Percentiles rank a stretch among this genome's conserved stretches.
Conservation (phyloP, 2,329 filamentous ascomycete genomes). For the Clarireedia monteithiana region DNA sequence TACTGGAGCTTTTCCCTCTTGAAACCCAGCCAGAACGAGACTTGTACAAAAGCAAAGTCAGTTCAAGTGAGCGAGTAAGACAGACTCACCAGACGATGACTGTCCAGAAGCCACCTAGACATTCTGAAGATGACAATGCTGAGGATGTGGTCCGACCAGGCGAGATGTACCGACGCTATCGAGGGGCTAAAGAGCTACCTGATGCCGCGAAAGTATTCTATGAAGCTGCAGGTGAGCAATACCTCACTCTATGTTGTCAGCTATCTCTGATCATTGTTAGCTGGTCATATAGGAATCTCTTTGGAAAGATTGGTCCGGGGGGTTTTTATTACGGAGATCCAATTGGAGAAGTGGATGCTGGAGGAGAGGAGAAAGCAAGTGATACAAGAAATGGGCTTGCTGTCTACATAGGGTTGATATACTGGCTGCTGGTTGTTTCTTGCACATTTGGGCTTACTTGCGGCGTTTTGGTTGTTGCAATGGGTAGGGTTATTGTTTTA, state of each 20-base stretch:
- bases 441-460: too few species aligned
- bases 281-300: conserved; percentile 21
- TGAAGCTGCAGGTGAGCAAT: conserved; percentile 32
- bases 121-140: conserved; percentile 6
- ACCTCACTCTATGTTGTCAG: neutral
- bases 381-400: neutral
- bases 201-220: conserved; percentile 36
- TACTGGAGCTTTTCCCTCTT: conserved; percentile 31
- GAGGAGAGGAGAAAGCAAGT: conserved; percentile 18
- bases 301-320: conserved; percentile 20
- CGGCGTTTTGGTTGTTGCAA: too few species aligned
- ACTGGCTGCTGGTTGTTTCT: neutral
- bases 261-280: conserved; percentile 14
- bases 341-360: conserved; percentile 24
- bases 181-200: conserved; percentile 36
- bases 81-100: conserved; percentile 21
- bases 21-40: conserved; percentile 11
- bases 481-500: too few species aligned
- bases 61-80: conserved; percentile 17
- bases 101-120: conserved; percentile 21
- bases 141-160: conserved; percentile 26
- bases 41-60: conserved; percentile 23
- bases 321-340: conserved; percentile 25
- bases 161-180: conserved; percentile 31
- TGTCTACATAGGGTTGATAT: neutral